A percentile compares a stretch with the other conserved stretches of the same genome.
phyloP scores from a whole-genome alignment of 768 basidiomycete species.

The Psilocybe sp. region DNA sequence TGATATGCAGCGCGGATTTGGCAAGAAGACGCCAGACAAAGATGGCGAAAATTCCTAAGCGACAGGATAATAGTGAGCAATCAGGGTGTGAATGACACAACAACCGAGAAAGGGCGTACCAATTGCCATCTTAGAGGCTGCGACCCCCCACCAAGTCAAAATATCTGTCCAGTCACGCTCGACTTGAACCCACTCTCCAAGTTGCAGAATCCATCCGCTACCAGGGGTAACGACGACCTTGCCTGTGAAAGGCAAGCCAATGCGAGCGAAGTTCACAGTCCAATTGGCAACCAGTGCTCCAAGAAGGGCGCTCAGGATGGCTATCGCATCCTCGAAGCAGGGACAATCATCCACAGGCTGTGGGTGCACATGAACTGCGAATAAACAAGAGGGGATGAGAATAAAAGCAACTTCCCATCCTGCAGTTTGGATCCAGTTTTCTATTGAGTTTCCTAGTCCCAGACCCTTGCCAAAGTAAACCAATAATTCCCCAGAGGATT shows the following conservation, averaged over 20 bases:
- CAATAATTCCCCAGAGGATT: slow-evolving; percentile 16
- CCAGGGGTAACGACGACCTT: slow-evolving; percentile 52
- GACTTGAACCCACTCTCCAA: slow-evolving; percentile 29
- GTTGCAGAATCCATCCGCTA: slow-evolving; percentile 39
- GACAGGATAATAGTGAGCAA: slow-evolving; percentile 1
- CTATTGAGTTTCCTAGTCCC: slow-evolving; percentile 30
- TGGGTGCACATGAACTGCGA: slow-evolving; percentile 85
- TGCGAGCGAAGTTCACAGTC: slow-evolving; percentile 46
- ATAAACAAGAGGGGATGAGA: slow-evolving; percentile 58
- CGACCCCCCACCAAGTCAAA: slow-evolving; percentile 44
- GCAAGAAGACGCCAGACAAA: slow-evolving; percentile 88
- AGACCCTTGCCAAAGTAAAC: slow-evolving; percentile 38
- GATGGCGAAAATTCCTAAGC: slow-evolving; percentile 68
- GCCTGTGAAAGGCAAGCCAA: slow-evolving; percentile 23
- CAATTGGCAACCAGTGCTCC: slow-evolving; percentile 74
- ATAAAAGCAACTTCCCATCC: slow-evolving; percentile 59
- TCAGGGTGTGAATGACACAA: neutral
- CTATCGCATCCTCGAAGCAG: slow-evolving; percentile 97
- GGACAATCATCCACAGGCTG: slow-evolving; percentile 97
- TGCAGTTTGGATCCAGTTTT: slow-evolving; percentile 31
- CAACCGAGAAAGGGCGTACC: slow-evolving; percentile 25
- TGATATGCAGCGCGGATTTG: slow-evolving; percentile 68
- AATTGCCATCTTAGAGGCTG: slow-evolving; percentile 42
- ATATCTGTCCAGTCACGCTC: slow-evolving; percentile 37
- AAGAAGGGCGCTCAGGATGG: slow-evolving; percentile 80